Conservation (phyloP, 345 rosid species). For the Bretschneidera sinensis region DNA sequence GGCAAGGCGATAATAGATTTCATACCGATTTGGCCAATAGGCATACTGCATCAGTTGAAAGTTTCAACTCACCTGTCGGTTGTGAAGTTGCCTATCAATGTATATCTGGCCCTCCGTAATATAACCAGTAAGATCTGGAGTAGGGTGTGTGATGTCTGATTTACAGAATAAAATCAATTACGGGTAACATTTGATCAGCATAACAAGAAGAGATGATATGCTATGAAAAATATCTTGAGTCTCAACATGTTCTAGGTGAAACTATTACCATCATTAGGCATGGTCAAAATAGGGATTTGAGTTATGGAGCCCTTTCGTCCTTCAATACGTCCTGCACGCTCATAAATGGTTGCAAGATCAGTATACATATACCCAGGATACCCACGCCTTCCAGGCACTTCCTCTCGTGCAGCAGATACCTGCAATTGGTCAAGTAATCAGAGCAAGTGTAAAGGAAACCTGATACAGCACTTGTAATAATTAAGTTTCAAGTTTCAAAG, state of each 20-base stretch:
- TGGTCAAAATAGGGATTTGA: slow-evolving; percentile 86
- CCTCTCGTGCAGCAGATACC: slow-evolving; percentile 97
- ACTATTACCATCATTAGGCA: slow-evolving; percentile 89
- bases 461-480: no score
- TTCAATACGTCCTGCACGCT: slow-evolving; percentile 90
- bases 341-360: slow-evolving; percentile 89
- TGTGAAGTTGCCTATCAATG: slow-evolving; percentile 79
- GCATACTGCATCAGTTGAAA: no score
- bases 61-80: slow-evolving; percentile 83
- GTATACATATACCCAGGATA: slow-evolving; percentile 98
- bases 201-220: no score
- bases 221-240: no score
- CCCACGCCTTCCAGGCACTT: slow-evolving; percentile 96
- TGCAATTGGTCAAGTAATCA: slow-evolving; percentile 33
- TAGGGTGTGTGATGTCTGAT: slow-evolving; percentile 91
- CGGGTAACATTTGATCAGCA: not conserved
- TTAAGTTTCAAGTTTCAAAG: no score
- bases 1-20: no score
- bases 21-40: no score
- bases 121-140: slow-evolving; percentile 92
- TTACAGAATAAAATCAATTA: slow-evolving; percentile 5
- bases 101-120: slow-evolving; percentile 95
- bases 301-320: slow-evolving; percentile 91
- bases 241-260: not conserved
- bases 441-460: no score